These are phyloP conservation scores for Hebeloma cylindrosporum DNA, from an alignment of 768 basidiomycete genomes.

Conservation along the genomic window DNA sequence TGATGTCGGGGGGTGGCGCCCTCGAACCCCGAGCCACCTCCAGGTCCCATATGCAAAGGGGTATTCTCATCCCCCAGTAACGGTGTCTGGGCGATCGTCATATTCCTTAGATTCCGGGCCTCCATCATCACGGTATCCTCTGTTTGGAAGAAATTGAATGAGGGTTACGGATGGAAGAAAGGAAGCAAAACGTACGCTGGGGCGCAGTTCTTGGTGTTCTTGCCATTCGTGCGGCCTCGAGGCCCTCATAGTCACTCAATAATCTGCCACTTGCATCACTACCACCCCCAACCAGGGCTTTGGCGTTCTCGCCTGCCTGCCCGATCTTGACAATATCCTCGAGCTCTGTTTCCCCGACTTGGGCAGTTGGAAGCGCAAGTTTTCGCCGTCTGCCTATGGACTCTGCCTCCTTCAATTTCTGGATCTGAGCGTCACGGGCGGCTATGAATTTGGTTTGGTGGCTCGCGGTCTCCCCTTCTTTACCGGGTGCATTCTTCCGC, in stretches of 20 bases:
- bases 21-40: slow-evolving; percentile 91
- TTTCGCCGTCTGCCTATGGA: slow-evolving; percentile 87
- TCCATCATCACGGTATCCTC: slow-evolving; percentile 95
- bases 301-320: slow-evolving; percentile 85
- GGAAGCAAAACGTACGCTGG: slow-evolving; percentile 63
- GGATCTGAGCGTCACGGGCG: slow-evolving; percentile 97
- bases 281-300: slow-evolving; percentile 78
- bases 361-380: slow-evolving; percentile 81
- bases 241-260: slow-evolving; percentile 88
- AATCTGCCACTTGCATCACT: slow-evolving; percentile 84
- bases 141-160: slow-evolving; percentile 35
- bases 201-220: slow-evolving; percentile 93
- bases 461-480: slow-evolving; percentile 58
- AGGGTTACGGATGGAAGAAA: slow-evolving; percentile 1
- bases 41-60: slow-evolving; percentile 71
- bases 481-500: slow-evolving; percentile 59
- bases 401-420: slow-evolving; percentile 96
- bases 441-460: slow-evolving; percentile 94
- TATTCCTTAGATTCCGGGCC: slow-evolving; percentile 92
- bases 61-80: slow-evolving; percentile 97
- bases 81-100: slow-evolving; percentile 91
- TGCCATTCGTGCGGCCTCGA: slow-evolving; percentile 88
- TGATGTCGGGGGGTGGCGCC: slow-evolving; percentile 92
- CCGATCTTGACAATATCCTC: slow-evolving; percentile 99
- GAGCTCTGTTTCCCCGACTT: slow-evolving; percentile 91